phyloP scores from a whole-genome alignment of 225 moss, liverwort and hornwort species.

The Bryum argenteum region DNA sequence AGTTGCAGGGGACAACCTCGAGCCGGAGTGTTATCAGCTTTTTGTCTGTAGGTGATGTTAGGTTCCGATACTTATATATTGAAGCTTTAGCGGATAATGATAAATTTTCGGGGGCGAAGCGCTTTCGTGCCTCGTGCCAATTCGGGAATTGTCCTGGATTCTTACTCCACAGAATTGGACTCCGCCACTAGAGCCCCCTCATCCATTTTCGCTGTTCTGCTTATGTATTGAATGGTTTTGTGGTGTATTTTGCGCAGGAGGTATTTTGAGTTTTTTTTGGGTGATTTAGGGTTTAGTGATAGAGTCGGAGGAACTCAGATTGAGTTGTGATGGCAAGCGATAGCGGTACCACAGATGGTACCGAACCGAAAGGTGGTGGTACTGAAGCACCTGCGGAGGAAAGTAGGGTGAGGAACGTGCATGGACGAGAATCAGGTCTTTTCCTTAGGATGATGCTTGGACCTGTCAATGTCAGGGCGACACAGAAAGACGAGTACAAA shows the following conservation, averaged over 20 bases:
- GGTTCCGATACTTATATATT: not conserved
- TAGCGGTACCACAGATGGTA: slow-evolving; percentile 19
- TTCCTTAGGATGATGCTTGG: slow-evolving; percentile 82
- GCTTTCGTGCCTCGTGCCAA: not conserved
- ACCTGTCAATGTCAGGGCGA: slow-evolving; percentile 84
- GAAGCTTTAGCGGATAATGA: not conserved
- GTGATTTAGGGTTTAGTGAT: slow-evolving; percentile 19
- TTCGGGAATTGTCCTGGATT: too few species aligned
- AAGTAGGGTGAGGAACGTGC: slow-evolving; percentile 4
- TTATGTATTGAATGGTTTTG: not conserved
- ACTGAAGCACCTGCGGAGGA: slow-evolving; percentile 12
- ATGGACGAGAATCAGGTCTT: slow-evolving; percentile 50
- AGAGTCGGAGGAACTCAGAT: slow-evolving; percentile 11
- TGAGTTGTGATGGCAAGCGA: slow-evolving; percentile 34
- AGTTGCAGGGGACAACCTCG: not conserved
- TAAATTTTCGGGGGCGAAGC: not conserved
- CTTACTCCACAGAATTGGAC: too few species aligned
- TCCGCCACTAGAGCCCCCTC: too few species aligned
- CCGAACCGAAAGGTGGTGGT: slow-evolving; percentile 23
- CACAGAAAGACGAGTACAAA: slow-evolving; percentile 77
- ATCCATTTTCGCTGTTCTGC: too few species aligned
- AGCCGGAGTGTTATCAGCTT: not conserved
- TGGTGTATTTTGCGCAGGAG: not conserved
- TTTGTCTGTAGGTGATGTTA: not conserved
- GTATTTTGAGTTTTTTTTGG: not conserved